Percentiles rank a stretch among this genome's conserved stretches.
Conservation (phyloP, 2,329 filamentous ascomycete species). For the Diplodia sapinea region DNA sequence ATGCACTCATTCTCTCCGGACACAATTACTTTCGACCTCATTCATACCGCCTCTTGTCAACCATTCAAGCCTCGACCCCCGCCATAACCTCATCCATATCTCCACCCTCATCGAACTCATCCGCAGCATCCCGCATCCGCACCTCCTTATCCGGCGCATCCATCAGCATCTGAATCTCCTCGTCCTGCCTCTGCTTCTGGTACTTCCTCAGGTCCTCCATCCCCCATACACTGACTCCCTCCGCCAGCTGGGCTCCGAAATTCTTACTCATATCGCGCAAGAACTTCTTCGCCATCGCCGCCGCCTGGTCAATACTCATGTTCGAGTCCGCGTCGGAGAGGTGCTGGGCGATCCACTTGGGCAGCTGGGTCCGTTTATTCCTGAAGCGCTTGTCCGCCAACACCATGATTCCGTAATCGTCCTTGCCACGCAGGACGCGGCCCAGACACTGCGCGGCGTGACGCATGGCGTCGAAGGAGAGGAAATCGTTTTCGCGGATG, state of each 20-base stretch:
- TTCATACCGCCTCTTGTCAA: background rate
- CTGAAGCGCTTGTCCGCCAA: constrained; percentile 91
- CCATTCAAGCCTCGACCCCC: constrained; percentile 37
- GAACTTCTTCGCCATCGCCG: constrained; percentile 87
- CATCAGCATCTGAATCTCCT: constrained; percentile 68
- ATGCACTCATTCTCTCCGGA: background rate
- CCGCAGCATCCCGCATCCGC: constrained; percentile 42
- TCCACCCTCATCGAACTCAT: constrained; percentile 42
- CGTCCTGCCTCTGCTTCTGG: constrained; percentile 75
- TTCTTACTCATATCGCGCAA: constrained; percentile 90
- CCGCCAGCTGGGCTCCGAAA: constrained; percentile 80
- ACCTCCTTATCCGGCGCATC: constrained; percentile 47
- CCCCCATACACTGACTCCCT: constrained; percentile 93
- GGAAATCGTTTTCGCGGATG: constrained; percentile 94
- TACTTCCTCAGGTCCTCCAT: constrained; percentile 77
- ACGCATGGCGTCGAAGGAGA: constrained; percentile 99
- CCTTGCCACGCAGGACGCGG: constrained; percentile 91
- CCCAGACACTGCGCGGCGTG: constrained; percentile 96
- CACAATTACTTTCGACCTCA: background rate
- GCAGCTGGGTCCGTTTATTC: constrained; percentile 87
- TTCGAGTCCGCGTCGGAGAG: constrained; percentile 85
- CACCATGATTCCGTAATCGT: constrained; percentile 99
- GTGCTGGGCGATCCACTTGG: constrained; percentile 95
- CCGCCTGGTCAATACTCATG: constrained; percentile 93
- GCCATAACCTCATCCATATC: constrained; percentile 48